Evolutionary conservation across 805 yeast species (phyloP).

Genomic region (Nakazawaea molendinolei): DNA sequence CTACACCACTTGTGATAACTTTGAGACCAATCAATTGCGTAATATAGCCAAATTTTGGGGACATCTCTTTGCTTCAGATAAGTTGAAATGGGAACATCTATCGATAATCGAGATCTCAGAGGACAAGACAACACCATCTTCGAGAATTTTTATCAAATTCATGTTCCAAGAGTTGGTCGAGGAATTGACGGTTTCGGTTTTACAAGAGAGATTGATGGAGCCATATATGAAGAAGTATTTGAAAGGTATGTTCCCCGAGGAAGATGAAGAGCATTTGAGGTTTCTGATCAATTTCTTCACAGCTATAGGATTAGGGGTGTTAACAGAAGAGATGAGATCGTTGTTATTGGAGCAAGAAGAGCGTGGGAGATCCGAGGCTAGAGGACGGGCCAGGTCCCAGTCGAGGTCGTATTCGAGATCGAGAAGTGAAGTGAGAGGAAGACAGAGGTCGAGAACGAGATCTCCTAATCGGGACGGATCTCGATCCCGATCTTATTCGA

Average conservation of each 20-base stretch:
- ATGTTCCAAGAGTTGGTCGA: slow-evolving; percentile 72
- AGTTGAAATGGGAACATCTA: slow-evolving; percentile 57
- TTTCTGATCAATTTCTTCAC: slow-evolving; percentile 89
- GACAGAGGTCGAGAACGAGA: slow-evolving; percentile 12
- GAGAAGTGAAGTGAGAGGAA: slow-evolving; percentile 15
- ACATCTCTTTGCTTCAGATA: slow-evolving; percentile 66
- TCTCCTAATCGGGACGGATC: slow-evolving; percentile 6
- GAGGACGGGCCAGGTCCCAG: not conserved
- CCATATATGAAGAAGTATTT: slow-evolving; percentile 42
- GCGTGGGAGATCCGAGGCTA: slow-evolving; percentile 4
- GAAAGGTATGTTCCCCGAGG: slow-evolving; percentile 57
- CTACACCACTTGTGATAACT: slow-evolving; percentile 52
- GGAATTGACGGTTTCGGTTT: slow-evolving; percentile 56
- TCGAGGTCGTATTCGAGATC: slow-evolving; percentile 8
- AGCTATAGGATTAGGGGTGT: slow-evolving; percentile 79
- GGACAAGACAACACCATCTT: slow-evolving; percentile 68
- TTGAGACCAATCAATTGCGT: slow-evolving; percentile 67
- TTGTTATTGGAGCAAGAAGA: slow-evolving; percentile 15
- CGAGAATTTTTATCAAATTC: slow-evolving; percentile 75
- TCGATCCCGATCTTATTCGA: slow-evolving; percentile 12
- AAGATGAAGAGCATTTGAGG: slow-evolving; percentile 45
- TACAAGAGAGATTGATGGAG: slow-evolving; percentile 46
- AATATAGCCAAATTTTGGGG: slow-evolving; percentile 86
- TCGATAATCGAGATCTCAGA: slow-evolving; percentile 56
- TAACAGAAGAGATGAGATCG: slow-evolving; percentile 79